Percentiles rank a stretch among this genome's conserved stretches.
These are phyloP conservation scores for Nitzschia inconspicua DNA, from an alignment of 108 stramenopile species.

Conservation along the genomic window DNA sequence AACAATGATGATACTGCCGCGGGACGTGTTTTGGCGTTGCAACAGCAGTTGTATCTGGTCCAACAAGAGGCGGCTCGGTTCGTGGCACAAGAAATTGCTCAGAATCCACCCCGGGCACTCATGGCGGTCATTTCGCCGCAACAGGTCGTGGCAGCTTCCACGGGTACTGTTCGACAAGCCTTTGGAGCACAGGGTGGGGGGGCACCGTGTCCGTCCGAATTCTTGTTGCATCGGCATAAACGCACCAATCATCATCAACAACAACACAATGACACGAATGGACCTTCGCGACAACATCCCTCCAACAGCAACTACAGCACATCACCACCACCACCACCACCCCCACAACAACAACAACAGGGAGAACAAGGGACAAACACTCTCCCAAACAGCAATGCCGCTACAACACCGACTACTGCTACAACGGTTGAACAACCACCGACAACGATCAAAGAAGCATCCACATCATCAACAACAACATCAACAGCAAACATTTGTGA, in stretches of 20 bases:
- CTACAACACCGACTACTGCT: no score
- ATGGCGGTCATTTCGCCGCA: constrained; percentile 80
- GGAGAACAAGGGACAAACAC: not conserved
- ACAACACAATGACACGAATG: constrained; percentile 12
- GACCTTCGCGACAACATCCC: constrained; percentile 29
- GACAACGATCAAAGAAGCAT: no score
- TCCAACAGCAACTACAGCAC: constrained; percentile 1
- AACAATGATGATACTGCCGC: no score
- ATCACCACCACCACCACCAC: no score
- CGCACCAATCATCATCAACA: no score
- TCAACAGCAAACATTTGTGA: no score
- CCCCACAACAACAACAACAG: no score
- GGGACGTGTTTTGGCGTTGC: constrained; percentile 37
- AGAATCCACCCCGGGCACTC: constrained; percentile 80
- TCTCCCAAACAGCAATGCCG: no score
- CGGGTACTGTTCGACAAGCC: constrained; percentile 50
- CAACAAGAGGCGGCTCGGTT: constrained; percentile 68
- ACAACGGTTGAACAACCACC: no score
- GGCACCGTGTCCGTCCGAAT: constrained; percentile 86
- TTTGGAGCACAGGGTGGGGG: constrained; percentile 78
- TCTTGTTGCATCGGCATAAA: constrained; percentile 63
- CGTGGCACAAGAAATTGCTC: constrained; percentile 53
- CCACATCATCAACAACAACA: no score
- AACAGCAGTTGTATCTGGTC: constrained; percentile 43
- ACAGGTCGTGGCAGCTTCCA: no score